A percentile compares a stretch with the other conserved stretches of the same genome.
These are phyloP conservation scores for Xylaria grammica DNA, from an alignment of 495 filamentous ascomycete species.

Conservation along the genomic window DNA sequence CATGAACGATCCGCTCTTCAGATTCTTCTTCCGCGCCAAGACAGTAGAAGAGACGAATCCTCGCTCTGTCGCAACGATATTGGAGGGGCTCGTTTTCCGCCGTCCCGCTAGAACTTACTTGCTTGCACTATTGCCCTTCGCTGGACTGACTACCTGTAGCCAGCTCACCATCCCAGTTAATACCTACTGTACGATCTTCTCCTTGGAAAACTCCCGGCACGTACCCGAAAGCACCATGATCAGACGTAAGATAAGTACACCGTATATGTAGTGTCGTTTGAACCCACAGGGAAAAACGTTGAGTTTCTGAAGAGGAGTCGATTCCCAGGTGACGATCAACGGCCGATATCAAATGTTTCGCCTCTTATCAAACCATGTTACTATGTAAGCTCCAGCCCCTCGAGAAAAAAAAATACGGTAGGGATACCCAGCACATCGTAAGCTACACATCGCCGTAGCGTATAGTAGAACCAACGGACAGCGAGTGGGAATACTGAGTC, in stretches of 20 bases:
- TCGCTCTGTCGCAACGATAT: neutral
- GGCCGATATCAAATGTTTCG: slow-evolving; percentile 15
- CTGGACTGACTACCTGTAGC: neutral
- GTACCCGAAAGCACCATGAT: neutral
- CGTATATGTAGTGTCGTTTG: neutral
- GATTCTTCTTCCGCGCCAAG: slow-evolving; percentile 4
- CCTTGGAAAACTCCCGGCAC: neutral
- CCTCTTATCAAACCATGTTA: slow-evolving; percentile 7
- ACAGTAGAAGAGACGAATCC: neutral
- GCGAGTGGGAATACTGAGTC: neutral
- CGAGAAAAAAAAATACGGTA: neutral
- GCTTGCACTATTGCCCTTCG: too few relatives aligned
- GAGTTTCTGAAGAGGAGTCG: neutral
- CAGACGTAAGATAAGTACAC: neutral
- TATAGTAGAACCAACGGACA: neutral
- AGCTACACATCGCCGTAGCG: neutral
- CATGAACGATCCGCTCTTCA: too few relatives aligned
- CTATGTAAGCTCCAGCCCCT: neutral
- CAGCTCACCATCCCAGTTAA: neutral
- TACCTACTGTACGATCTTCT: neutral
- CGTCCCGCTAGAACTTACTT: too few relatives aligned
- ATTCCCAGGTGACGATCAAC: slow-evolving; percentile 1
- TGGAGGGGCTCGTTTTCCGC: neutral
- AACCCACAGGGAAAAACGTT: neutral
- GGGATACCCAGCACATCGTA: slow-evolving; percentile 5